Evolutionary conservation across 2,329 filamentous ascomycete genomes (phyloP).

Genomic region (Rutstroemia sydowiana): DNA sequence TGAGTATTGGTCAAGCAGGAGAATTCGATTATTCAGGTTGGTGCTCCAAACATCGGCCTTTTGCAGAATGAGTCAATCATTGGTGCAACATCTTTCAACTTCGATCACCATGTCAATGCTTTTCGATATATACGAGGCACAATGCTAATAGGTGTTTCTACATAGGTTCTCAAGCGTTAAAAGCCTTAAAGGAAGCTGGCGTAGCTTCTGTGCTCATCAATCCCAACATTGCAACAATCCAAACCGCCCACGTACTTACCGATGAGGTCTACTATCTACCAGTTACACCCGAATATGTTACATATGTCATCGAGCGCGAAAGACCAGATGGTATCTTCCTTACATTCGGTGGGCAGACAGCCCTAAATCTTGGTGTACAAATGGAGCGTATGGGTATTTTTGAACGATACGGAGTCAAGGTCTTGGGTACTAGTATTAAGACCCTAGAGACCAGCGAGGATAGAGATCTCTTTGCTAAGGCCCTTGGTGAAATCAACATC

Average conservation of each 20-base stretch:
- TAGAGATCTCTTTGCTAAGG: constrained; percentile 91
- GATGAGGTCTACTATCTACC: constrained; percentile 98
- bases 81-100: background rate
- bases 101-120: background rate
- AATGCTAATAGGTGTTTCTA: constrained; percentile 17
- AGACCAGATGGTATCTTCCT: constrained; percentile 94
- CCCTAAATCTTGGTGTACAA: constrained; percentile 90
- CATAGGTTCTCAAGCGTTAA: constrained; percentile 86
- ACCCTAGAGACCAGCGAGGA: constrained; percentile 94
- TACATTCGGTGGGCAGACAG: constrained; percentile 95
- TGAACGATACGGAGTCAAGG: constrained; percentile 90
- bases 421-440: constrained; percentile 89
- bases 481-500: constrained; percentile 93
- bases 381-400: constrained; percentile 96
- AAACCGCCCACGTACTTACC: constrained; percentile 91
- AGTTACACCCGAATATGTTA: constrained; percentile 95
- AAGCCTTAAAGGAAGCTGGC: constrained; percentile 92
- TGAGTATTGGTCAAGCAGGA: constrained; percentile 94
- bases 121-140: background rate
- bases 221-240: constrained; percentile 96
- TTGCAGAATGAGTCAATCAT: constrained; percentile 21
- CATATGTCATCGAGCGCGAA: constrained; percentile 94
- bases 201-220: constrained; percentile 91
- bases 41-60: constrained; percentile 15
- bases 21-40: constrained; percentile 97